A percentile compares a stretch with the other conserved stretches of the same genome.
Conservation (phyloP, 1,139 yeast species). For the Yamadazyma dushanensis region DNA sequence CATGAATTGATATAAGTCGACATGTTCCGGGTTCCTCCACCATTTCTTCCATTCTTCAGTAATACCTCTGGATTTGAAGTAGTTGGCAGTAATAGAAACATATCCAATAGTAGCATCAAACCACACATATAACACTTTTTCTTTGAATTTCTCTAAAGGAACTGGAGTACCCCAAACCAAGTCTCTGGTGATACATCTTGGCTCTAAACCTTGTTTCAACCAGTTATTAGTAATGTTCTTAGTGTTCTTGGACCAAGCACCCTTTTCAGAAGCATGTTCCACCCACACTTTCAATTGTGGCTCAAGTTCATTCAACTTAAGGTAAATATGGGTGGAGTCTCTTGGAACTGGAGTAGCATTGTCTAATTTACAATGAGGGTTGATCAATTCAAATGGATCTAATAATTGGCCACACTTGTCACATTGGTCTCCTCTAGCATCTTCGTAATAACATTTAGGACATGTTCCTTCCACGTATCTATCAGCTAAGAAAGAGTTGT, state of each 20-base stretch:
- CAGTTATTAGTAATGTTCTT: slow-evolving; percentile 85
- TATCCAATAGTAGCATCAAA: slow-evolving; percentile 98
- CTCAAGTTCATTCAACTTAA: slow-evolving; percentile 81
- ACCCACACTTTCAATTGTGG: slow-evolving; percentile 74
- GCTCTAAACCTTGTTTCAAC: slow-evolving; percentile 90
- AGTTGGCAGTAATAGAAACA: slow-evolving; percentile 92
- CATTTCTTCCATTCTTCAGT: slow-evolving; percentile 68
- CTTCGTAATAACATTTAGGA: slow-evolving; percentile 91
- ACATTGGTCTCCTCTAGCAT: slow-evolving; percentile 99
- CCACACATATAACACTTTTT: slow-evolving; percentile 96
- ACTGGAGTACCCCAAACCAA: slow-evolving; percentile 98
- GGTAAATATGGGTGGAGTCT: slow-evolving; percentile 82
- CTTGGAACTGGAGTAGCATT: slow-evolving; percentile 75
- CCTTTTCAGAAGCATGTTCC: slow-evolving; percentile 61
- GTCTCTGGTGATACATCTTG: slow-evolving; percentile 97
- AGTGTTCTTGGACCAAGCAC: slow-evolving; percentile 91
- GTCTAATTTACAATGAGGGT: slow-evolving; percentile 95
- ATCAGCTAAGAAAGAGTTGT: slow-evolving; percentile 90
- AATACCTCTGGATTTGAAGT: slow-evolving; percentile 55
- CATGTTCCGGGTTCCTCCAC: slow-evolving; percentile 91
- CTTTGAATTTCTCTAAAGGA: slow-evolving; percentile 74
- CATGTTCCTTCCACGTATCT: slow-evolving; percentile 97
- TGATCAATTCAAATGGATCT: slow-evolving; percentile 87
- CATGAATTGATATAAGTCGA: slow-evolving; percentile 92
- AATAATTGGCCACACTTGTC: slow-evolving; percentile 90